These are phyloP conservation scores for Musa itinerans DNA, from an alignment of 176 grass and related monocot genomes.

Conservation along the genomic window DNA sequence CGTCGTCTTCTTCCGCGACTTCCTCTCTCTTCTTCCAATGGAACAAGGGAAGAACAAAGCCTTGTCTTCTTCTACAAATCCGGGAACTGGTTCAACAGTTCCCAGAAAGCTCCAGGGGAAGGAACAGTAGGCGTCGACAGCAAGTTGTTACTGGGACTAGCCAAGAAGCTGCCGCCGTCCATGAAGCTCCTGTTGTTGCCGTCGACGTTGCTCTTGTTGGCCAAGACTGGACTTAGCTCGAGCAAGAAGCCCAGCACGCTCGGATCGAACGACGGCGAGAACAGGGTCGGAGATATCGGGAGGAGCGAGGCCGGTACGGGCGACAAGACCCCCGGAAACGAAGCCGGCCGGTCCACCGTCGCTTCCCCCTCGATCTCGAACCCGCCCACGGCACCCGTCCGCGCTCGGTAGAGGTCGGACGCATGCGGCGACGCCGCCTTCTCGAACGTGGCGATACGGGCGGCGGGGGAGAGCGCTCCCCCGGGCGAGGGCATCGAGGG, in stretches of 20 bases:
- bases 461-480: constrained; percentile 70
- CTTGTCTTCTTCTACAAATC: constrained; percentile 27
- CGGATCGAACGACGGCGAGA: constrained; percentile 69
- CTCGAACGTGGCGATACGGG: constrained; percentile 72
- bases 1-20: background rate
- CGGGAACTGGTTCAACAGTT: constrained; percentile 23
- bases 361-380: background rate
- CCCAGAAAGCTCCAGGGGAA: constrained; percentile 37
- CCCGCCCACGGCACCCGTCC: background rate
- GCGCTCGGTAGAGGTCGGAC: background rate
- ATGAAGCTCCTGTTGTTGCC: background rate
- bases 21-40: background rate
- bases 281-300: constrained; percentile 34
- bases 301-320: constrained; percentile 56
- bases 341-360: constrained; percentile 1
- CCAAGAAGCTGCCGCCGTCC: constrained; percentile 36
- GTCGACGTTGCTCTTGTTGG: background rate
- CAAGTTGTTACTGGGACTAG: constrained; percentile 45
- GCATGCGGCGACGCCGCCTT: constrained; percentile 23
- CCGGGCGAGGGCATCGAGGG: constrained; percentile 25
- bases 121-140: constrained; percentile 57
- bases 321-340: constrained; percentile 52
- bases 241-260: constrained; percentile 52
- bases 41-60: background rate
- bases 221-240: constrained; percentile 67